Evolutionary conservation across 371 early-diverging fungal species (phyloP), one percentile per base, ranked within the genome.

Genomic region (Saksenaea oblongispora): DNA sequence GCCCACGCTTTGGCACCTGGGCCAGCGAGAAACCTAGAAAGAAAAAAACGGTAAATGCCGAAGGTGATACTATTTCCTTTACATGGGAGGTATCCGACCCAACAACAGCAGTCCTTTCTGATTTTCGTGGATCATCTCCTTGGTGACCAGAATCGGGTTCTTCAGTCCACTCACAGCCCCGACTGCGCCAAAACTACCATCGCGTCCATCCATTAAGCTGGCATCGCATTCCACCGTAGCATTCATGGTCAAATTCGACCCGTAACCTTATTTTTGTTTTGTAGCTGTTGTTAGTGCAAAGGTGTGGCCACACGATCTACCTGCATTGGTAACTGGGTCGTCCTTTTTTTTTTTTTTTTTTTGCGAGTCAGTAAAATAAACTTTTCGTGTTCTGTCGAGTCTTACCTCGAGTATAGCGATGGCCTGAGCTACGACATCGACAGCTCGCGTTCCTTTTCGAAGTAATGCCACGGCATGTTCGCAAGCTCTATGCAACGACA

Each of bases 211-310:
- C 95, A 94, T 94, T n/a, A 93, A 69, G 34, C 90, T 74, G 13
- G 96, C 96, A 70, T 96, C 96, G 65, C 94, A 94, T 71, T 95
- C 93, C 4, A 95, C 93, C 0, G 74, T 77, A 0, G 92, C 93
- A 1, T 75, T 64, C 1, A 89, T 64, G n/a, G 88, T 91, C 28
- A 95, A 79, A 69, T 95, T 96, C 0, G 94, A 91, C 0, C 95
- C 96, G 26, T 62, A 75, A 8, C 86, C 76, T 59, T 39, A 51
- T 11, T 15, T 13, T 26, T 10, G 10, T 15, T 13, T 27, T 31
- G 7, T 31, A 31, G n/a, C n/a, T n/a, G n/a, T n/a, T n/a, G n/a
- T 31, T 31, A 31, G 31, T 31, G 31, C 7, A 31, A 31, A 31
- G 4, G 31, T 2, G 31, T 31, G 31, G 31, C 4, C 31, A 31